Percentiles rank a stretch among this genome's conserved stretches.
These are phyloP conservation scores for Fusarium robinianum DNA, from an alignment of 2,329 filamentous ascomycete genomes.

Conservation along the genomic window DNA sequence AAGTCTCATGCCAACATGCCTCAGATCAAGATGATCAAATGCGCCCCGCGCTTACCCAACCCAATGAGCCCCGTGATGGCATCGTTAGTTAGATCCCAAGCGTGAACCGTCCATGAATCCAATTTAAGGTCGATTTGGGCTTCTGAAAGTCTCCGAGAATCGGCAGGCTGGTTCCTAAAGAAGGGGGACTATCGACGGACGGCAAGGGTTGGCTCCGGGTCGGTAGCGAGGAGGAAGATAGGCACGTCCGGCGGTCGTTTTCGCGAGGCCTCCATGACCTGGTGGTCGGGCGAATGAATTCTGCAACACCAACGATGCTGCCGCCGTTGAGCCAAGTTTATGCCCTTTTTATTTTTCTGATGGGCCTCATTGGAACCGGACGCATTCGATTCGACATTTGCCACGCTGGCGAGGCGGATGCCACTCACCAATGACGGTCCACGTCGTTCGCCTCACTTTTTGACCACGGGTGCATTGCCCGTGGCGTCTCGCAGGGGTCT, in stretches of 20 bases:
- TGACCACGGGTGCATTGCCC: conserved; percentile 20
- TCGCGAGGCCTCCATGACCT: too few relatives aligned
- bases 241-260: too few relatives aligned
- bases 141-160: too few relatives aligned
- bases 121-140: too few relatives aligned
- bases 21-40: conserved; percentile 26
- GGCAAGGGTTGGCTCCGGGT: too few relatives aligned
- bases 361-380: conserved; percentile 23
- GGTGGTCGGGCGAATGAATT: too few relatives aligned
- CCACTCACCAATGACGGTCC: conserved; percentile 35
- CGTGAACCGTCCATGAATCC: conserved; percentile 29
- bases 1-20: conserved; percentile 11
- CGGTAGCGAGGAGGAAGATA: too few relatives aligned
- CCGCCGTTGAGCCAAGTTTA: conserved; percentile 8
- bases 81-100: conserved; percentile 17
- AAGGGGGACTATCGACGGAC: too few relatives aligned
- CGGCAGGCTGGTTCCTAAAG: too few relatives aligned
- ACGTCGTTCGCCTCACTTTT: conserved; percentile 39
- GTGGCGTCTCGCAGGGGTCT: conserved; percentile 34
- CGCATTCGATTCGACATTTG: conserved; percentile 33
- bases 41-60: conserved; percentile 25
- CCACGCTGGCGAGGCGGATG: conserved; percentile 39
- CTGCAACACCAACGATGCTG: too few relatives aligned
- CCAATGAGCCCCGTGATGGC: conserved; percentile 21
- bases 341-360: too few relatives aligned